A percentile compares a stretch with the other conserved stretches of the same genome.
Evolutionary conservation across 495 filamentous ascomycete species (phyloP).

Genomic region (Hyaloscypha variabilis): DNA sequence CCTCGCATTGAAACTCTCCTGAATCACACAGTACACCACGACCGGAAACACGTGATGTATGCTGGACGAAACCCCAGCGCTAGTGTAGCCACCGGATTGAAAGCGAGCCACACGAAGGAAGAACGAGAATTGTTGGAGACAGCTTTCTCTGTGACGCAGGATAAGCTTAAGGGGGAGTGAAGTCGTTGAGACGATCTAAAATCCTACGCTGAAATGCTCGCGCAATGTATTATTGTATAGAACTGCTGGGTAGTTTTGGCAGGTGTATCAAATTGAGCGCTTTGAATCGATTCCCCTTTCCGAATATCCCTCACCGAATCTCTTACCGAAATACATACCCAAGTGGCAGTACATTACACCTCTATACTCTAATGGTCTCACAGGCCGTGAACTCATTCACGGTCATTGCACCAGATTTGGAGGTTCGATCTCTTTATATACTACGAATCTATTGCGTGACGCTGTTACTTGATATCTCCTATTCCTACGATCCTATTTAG

Average conservation of each 20-base stretch:
- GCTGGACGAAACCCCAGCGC: conserved; percentile 90
- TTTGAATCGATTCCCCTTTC: not conserved
- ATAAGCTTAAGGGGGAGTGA: conserved; percentile 73
- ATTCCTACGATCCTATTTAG: too few species aligned
- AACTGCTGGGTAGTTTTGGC: conserved; percentile 10
- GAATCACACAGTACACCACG: conserved; percentile 87
- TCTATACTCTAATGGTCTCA: too few species aligned
- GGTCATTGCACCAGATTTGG: too few species aligned
- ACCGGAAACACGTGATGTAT: conserved; percentile 94
- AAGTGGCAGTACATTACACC: too few species aligned
- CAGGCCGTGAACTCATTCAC: too few species aligned
- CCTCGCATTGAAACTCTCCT: conserved; percentile 94
- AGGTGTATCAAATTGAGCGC: not conserved
- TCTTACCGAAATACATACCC: too few species aligned
- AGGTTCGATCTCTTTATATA: too few species aligned
- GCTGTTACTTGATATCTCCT: too few species aligned
- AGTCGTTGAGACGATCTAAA: conserved; percentile 9
- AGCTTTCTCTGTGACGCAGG: conserved; percentile 64
- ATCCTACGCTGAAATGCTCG: not conserved
- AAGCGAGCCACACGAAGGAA: conserved; percentile 87
- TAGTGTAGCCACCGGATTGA: conserved; percentile 89
- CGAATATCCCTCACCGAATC: too few species aligned
- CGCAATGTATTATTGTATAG: conserved; percentile 34
- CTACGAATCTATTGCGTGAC: too few species aligned
- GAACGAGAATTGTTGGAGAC: conserved; percentile 86